Base-by-base conservation (phyloP, 2,329 filamentous ascomycete genomes). In the Fusarium pseudonygamai region DNA sequence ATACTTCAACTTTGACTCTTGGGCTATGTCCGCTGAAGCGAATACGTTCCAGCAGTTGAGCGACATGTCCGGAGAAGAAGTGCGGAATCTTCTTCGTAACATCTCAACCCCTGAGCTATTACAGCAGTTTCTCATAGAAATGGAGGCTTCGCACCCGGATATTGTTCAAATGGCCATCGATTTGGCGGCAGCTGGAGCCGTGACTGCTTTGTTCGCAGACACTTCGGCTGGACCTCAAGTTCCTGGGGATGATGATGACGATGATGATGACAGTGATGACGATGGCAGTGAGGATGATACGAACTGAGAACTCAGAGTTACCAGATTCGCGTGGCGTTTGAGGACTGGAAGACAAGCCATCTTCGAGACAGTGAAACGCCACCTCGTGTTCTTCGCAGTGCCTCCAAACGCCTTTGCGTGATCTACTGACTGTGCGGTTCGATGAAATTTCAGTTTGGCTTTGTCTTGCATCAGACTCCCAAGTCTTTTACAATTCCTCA, bases 1-100 rank as follows among this genome's bases (percentile, higher is more conserved):
- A 18, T 69, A 68, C 45, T 69, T 69, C 22, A 37, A 68, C 22
- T 69, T 34, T 18, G 64, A 63, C 16, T 30, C 42, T 1, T 66
- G 52, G 42, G 13, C 7, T 28, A 47, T 47, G 45, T 47, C 45
- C 26, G 6, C 30, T 12, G 49, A 43, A 24, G 50, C 16, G 11
- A 22, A 22, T 18, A n/a, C 28, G 36, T 18, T 28, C 15, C 50
- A 55, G 8, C 34, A 28, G 15, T 16, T 55, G 36, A 7, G 30
- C 20, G n/a, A 16, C 36, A 13, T 55, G 20, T 13, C 50, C 12
- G 34, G 4, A 26, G 50, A 40, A 26, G 34, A 28, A 22, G 11
- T 42, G 15, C 14, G 16, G 34, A 18, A 14, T 39, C 11, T 22
- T 15, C 16, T 55, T 22, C 34, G 20, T 14, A 16, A 39, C 14